phyloP scores from a whole-genome alignment of 108 stramenopile genomes.

The Fragilaria crotonensis region DNA sequence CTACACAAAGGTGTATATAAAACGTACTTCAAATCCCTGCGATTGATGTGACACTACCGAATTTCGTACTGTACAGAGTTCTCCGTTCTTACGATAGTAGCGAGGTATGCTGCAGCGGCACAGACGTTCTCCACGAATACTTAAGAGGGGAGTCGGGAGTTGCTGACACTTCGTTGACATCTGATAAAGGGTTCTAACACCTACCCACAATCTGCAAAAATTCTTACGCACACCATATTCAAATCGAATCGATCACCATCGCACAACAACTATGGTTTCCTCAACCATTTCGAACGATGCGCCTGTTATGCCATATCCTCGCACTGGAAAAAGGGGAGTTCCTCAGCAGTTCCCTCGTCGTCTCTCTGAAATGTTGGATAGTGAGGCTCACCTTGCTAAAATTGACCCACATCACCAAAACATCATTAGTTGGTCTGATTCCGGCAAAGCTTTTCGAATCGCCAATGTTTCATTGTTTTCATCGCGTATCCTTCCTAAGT shows the following conservation, averaged over 20 bases:
- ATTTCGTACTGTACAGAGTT: too few species aligned
- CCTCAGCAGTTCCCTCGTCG: slow-evolving; percentile 82
- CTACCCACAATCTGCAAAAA: too few species aligned
- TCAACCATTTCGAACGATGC: not conserved
- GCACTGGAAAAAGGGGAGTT: slow-evolving; percentile 81
- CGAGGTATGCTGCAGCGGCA: too few species aligned
- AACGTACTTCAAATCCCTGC: too few species aligned
- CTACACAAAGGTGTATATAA: too few species aligned
- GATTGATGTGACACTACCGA: too few species aligned
- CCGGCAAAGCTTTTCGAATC: slow-evolving; percentile 81
- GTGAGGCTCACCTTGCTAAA: slow-evolving; percentile 30
- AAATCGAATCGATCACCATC: not conserved
- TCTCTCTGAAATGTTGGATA: slow-evolving; percentile 76
- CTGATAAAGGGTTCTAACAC: too few species aligned
- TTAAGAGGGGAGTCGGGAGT: too few species aligned
- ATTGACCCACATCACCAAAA: slow-evolving; percentile 6
- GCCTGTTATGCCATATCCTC: slow-evolving; percentile 17
- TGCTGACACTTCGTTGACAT: too few species aligned
- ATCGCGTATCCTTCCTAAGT: slow-evolving; percentile 60
- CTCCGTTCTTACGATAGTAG: too few species aligned
- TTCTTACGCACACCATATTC: not conserved
- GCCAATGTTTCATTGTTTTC: slow-evolving; percentile 62
- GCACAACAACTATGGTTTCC: not conserved
- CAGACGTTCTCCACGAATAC: too few species aligned
- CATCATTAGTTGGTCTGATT: slow-evolving; percentile 59